Percentiles rank a stretch among this genome's conserved stretches.
These are phyloP conservation scores for Acanthochlamys bracteata DNA, from an alignment of 106 monocot genomes.

Conservation along the genomic window DNA sequence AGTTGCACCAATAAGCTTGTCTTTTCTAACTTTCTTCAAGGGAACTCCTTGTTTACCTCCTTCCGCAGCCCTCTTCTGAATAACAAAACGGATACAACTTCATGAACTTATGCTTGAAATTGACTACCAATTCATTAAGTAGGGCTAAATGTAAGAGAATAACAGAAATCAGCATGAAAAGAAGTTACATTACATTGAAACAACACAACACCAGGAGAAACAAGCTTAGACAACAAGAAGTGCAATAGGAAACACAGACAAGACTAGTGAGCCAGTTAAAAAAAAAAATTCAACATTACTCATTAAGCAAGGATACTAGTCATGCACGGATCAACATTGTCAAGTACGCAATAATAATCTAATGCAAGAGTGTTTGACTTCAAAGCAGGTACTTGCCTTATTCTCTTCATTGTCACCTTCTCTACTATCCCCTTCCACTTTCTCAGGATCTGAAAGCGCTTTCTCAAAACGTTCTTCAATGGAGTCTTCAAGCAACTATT, in stretches of 20 bases:
- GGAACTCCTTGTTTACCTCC: constrained; percentile 63
- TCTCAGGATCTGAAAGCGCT: constrained; percentile 70
- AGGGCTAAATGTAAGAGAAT: too few species aligned
- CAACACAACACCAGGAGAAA: too few species aligned
- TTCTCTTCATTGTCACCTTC: constrained; percentile 73
- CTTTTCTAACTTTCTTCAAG: constrained; percentile 77
- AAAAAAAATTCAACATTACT: too few species aligned
- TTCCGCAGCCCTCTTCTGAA: constrained; percentile 64
- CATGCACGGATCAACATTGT: too few species aligned
- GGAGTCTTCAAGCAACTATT: constrained; percentile 90
- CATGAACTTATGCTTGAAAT: neutral
- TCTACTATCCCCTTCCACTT: constrained; percentile 73
- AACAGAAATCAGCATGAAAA: too few species aligned
- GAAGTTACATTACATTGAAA: too few species aligned
- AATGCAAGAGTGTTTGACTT: too few species aligned
- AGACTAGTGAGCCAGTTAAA: too few species aligned
- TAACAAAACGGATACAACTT: constrained; percentile 1
- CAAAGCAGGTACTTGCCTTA: constrained; percentile 34
- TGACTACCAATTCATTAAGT: neutral
- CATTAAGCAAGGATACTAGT: too few species aligned
- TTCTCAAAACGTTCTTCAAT: constrained; percentile 83
- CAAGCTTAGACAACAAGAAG: too few species aligned
- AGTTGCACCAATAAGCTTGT: constrained; percentile 64
- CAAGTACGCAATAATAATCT: too few species aligned
- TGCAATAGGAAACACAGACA: too few species aligned